Evolutionary conservation across 2,329 filamentous ascomycete genomes (phyloP).

Genomic region (Pyricularia pennisetigena): DNA sequence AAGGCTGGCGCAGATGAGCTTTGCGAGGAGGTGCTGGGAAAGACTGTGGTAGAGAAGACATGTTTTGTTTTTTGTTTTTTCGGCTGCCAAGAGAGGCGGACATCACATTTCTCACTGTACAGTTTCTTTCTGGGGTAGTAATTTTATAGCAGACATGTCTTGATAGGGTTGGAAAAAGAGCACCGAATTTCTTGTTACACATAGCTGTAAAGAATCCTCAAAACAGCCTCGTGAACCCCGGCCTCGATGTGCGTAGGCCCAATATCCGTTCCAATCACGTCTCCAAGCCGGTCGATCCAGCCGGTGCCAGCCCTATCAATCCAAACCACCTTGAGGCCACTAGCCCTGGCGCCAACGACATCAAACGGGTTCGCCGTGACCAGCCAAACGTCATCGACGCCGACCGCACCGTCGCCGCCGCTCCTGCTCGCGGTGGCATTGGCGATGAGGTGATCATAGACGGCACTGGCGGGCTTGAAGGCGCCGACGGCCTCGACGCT

Average conservation of each 20-base stretch:
- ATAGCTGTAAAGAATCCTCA: neutral
- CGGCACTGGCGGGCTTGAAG: constrained; percentile 56
- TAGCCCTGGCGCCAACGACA: constrained; percentile 50
- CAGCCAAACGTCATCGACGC: constrained; percentile 50
- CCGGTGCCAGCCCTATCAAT: constrained; percentile 52
- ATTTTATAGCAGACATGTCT: neutral
- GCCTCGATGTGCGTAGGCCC: neutral
- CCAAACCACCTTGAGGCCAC: constrained; percentile 56
- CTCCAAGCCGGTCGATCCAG: constrained; percentile 54
- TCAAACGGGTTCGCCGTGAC: constrained; percentile 69
- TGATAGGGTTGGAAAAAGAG: neutral
- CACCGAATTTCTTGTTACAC: neutral
- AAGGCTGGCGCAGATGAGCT: constrained; percentile 8
- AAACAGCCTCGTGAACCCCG: neutral
- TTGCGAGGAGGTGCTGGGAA: constrained; percentile 9
- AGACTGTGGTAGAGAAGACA: constrained; percentile 8
- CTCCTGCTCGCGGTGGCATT: constrained; percentile 18
- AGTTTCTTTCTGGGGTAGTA: neutral
- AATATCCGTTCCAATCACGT: constrained; percentile 19
- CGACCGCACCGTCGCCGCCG: constrained; percentile 27
- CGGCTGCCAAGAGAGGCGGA: too few relatives aligned
- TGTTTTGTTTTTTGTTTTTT: neutral
- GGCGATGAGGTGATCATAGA: constrained; percentile 50
- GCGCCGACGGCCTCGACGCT: constrained; percentile 48
- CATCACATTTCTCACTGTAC: neutral